Evolutionary conservation across 371 early-diverging fungal genomes (phyloP), one percentile per base, ranked within the genome.

Genomic region (Mucor lusitanicus): DNA sequence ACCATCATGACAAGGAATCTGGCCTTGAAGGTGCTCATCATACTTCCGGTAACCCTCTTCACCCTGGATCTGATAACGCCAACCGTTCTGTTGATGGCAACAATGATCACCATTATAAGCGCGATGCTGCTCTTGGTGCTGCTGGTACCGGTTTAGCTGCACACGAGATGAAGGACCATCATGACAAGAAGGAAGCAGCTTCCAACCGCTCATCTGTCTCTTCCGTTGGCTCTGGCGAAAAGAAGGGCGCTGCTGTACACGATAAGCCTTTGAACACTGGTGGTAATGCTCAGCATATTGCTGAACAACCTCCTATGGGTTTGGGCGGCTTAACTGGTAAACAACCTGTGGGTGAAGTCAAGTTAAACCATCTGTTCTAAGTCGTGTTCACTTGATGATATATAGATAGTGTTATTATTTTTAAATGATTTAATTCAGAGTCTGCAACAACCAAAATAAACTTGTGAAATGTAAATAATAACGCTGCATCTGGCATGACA

Each of bases 271-370:
- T 64, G 44, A 78, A 75, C 28, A 75, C 73, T 8, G 73, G 75
- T n/a, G 73, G 75, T 11, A 64, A 66, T 35, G 67, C 60, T 37
- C 56, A 72, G 17, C 75, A 67, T 55, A 59, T 78, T 63, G 73
- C 73, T 27, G 75, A 75, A 35, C 78, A 78, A 32, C 63, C 69
- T 12, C 63, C 66, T 19, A 32, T 64, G 15, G 70, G 66, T 17
- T 28, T 66, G 9, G 78, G 78, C 61, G 75, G 78, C 1, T 46
- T 78, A 3, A 75, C 71, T 33, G 78, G 75, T 6, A 55, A 72
- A 25, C 78, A 78, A 53, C 75, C 75, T 19, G 78, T 78, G 35
- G 75, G 73, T 1, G 73, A 78, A 59, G 60, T 78, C 33, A 71
- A 75, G 55, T 54, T 78, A n/a, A 57, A 75, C 19, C 59, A 68